These are phyloP conservation scores for Hibiscus tridactylites DNA, from an alignment of 345 rosid species.

Conservation along the genomic window DNA sequence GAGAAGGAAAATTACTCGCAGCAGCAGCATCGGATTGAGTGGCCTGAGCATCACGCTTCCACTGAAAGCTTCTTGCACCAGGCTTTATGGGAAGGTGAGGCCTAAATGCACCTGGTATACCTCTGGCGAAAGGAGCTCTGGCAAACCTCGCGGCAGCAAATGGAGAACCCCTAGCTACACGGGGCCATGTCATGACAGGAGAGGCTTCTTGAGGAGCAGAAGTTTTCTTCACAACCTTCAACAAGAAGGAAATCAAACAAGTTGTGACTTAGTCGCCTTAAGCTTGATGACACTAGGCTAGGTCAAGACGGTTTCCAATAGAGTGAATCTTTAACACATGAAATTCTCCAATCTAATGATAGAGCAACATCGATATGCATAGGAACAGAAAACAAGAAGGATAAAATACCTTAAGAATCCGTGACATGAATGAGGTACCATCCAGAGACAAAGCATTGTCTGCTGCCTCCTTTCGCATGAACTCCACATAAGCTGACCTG, in stretches of 20 bases:
- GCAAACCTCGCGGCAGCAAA: conserved; percentile 45
- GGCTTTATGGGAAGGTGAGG: conserved; percentile 47
- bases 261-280: background rate
- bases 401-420: conserved; percentile 72
- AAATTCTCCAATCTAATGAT: background rate
- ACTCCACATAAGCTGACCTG: conserved; percentile 96
- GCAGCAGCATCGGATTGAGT: conserved; percentile 26
- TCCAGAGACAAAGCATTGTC: conserved; percentile 72
- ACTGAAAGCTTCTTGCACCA: conserved; percentile 88
- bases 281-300: background rate
- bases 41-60: conserved; percentile 73
- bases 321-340: background rate
- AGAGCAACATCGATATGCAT: background rate
- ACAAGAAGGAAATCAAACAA: conserved; percentile 1
- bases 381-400: background rate
- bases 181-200: conserved; percentile 57
- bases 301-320: background rate
- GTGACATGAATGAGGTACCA: conserved; percentile 88
- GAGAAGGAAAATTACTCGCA: conserved; percentile 26
- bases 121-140: conserved; percentile 60
- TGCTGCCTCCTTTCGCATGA: conserved; percentile 75
- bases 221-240: conserved; percentile 73
- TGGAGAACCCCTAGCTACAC: conserved; percentile 33
- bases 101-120: conserved; percentile 51
- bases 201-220: conserved; percentile 46